Evolutionary conservation across 1,139 yeast species (phyloP).

Genomic region (Yamadazyma trypodendri): DNA sequence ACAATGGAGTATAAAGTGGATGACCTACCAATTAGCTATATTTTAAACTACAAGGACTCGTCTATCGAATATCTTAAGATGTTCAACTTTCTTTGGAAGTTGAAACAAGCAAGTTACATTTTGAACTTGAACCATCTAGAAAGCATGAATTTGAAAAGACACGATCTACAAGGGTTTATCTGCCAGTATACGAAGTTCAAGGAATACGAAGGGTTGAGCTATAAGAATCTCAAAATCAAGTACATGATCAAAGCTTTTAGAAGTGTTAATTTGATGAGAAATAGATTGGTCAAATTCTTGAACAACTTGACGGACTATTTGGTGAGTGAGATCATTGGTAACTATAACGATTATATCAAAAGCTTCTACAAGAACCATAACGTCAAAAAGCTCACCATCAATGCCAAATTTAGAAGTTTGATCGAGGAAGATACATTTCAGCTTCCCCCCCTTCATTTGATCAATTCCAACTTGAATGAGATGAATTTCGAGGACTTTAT

Average conservation of each 20-base stretch:
- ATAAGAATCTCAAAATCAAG: conserved; percentile 22
- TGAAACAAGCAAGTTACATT: conserved; percentile 59
- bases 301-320: conserved; percentile 43
- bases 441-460: conserved; percentile 9
- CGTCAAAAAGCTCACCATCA: conserved; percentile 15
- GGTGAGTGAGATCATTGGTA: conserved; percentile 48
- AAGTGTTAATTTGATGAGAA: conserved; percentile 44
- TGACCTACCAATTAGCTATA: conserved; percentile 51
- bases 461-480: conserved; percentile 20
- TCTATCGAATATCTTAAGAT: conserved; percentile 68
- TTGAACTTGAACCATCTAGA: conserved; percentile 43
- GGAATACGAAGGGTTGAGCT: conserved; percentile 8
- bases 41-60: conserved; percentile 38
- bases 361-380: conserved; percentile 13
- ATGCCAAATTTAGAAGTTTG: conserved; percentile 13
- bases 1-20: conserved; percentile 75
- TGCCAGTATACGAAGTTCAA: conserved; percentile 14
- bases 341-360: conserved; percentile 26
- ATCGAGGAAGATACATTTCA: conserved; percentile 16
- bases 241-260: conserved; percentile 36
- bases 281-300: conserved; percentile 46
- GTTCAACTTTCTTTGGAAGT: conserved; percentile 82
- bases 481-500: conserved; percentile 51
- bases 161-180: conserved; percentile 27
- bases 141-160: conserved; percentile 33